These are phyloP conservation scores for Dactylellina parvicollis DNA, from an alignment of 2,329 filamentous ascomycete genomes.

Conservation along the genomic window DNA sequence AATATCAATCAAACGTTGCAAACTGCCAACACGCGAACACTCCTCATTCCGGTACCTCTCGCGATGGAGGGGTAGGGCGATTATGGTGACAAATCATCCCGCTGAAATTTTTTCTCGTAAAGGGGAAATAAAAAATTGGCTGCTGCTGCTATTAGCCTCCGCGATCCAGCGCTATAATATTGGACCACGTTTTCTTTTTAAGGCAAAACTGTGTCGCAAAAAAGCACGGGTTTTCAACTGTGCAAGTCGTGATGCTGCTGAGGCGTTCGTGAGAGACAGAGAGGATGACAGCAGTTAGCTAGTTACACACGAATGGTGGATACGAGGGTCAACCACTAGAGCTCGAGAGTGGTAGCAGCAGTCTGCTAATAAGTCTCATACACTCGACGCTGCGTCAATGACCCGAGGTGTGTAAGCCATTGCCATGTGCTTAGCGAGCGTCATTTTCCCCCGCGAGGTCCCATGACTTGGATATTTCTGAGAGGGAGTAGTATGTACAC, in stretches of 20 bases:
- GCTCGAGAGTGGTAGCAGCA: too few relatives aligned
- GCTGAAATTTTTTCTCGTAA: neutral
- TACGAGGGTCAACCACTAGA: too few relatives aligned
- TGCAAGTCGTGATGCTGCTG: slow-evolving; percentile 1
- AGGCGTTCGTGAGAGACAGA: neutral
- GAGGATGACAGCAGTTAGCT: too few relatives aligned
- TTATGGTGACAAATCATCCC: slow-evolving; percentile 7
- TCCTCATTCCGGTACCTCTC: too few relatives aligned
- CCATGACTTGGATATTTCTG: neutral
- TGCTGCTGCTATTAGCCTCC: neutral
- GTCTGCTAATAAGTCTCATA: neutral
- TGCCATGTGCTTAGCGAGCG: slow-evolving; percentile 20
- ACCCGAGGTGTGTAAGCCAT: neutral
- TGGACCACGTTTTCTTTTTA: slow-evolving; percentile 28
- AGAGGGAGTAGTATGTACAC: neutral
- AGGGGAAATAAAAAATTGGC: neutral
- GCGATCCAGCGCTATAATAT: slow-evolving; percentile 25
- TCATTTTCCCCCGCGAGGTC: slow-evolving; percentile 4
- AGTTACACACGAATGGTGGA: too few relatives aligned
- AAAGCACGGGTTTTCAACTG: slow-evolving; percentile 2
- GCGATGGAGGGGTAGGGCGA: neutral
- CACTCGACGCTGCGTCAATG: neutral
- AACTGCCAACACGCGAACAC: too few relatives aligned
- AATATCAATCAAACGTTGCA: too few relatives aligned
- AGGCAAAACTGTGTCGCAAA: neutral